A percentile compares a stretch with the other conserved stretches of the same genome.
These are phyloP conservation scores for Trichoderma sp. DNA, from an alignment of 2,329 filamentous ascomycete genomes.

Conservation along the genomic window DNA sequence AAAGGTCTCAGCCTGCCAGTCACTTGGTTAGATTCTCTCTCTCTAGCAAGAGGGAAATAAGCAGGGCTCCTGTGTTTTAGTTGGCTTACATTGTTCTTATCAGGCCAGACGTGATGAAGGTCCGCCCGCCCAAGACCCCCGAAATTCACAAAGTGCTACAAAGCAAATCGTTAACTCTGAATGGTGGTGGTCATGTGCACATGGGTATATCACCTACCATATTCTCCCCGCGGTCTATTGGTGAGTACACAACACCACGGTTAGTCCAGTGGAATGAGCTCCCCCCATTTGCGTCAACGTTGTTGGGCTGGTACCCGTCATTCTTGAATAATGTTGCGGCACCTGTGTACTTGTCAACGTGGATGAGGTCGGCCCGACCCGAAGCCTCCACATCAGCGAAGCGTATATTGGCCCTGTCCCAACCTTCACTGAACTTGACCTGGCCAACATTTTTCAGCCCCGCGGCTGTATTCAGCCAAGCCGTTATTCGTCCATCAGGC, in stretches of 20 bases:
- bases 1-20: neutral
- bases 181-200: neutral
- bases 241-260: neutral
- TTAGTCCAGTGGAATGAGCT: constrained; percentile 7
- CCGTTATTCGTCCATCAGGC: neutral
- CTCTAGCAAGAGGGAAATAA: neutral
- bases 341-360: neutral
- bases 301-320: neutral
- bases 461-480: neutral
- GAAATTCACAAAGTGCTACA: neutral
- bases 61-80: neutral
- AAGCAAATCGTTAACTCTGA: neutral
- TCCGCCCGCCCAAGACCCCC: neutral
- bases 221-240: constrained; percentile 6
- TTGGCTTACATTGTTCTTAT: neutral
- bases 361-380: constrained; percentile 9
- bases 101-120: constrained; percentile 4
- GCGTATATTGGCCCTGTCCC: constrained; percentile 2
- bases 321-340: neutral
- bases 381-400: constrained; percentile 7
- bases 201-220: neutral
- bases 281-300: neutral
- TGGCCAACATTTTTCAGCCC: constrained; percentile 1
- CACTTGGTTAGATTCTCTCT: neutral
- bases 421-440: constrained; percentile 1